phyloP scores from a whole-genome alignment of 1,139 yeast genomes.

The Geotrichum citri-aurantii region DNA sequence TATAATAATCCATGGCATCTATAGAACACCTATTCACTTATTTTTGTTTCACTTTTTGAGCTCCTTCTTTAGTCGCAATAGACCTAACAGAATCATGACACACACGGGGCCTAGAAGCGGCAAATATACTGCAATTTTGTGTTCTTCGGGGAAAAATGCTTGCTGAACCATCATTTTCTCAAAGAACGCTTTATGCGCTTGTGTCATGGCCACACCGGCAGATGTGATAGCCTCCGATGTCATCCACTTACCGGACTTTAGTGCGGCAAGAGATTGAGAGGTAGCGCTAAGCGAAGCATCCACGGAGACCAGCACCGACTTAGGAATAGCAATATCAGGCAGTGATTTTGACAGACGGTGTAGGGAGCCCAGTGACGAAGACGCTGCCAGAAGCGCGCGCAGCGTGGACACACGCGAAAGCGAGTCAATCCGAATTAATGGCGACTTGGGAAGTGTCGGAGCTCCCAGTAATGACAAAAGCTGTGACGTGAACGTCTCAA shows the following conservation, averaged over 20 bases:
- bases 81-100: constrained; percentile 61
- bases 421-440: constrained; percentile 58
- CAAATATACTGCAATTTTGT: constrained; percentile 84
- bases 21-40: background rate
- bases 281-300: constrained; percentile 40
- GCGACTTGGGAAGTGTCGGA: constrained; percentile 48
- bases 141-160: constrained; percentile 91
- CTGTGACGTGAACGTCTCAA: constrained; percentile 72
- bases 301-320: constrained; percentile 49
- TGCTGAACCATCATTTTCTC: constrained; percentile 95
- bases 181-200: constrained; percentile 76
- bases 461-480: constrained; percentile 68
- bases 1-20: background rate
- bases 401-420: constrained; percentile 54
- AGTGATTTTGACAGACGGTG: constrained; percentile 61
- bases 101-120: constrained; percentile 83
- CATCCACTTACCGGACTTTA: constrained; percentile 37
- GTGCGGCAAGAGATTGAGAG: constrained; percentile 34
- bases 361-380: constrained; percentile 63
- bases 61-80: constrained; percentile 22
- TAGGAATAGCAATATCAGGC: constrained; percentile 78
- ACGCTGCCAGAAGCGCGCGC: constrained; percentile 46
- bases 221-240: constrained; percentile 42
- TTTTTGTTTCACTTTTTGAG: background rate
- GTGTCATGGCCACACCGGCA: constrained; percentile 51